These are phyloP conservation scores for Fusarium udum DNA, from an alignment of 2,329 filamentous ascomycete genomes.

Conservation along the genomic window DNA sequence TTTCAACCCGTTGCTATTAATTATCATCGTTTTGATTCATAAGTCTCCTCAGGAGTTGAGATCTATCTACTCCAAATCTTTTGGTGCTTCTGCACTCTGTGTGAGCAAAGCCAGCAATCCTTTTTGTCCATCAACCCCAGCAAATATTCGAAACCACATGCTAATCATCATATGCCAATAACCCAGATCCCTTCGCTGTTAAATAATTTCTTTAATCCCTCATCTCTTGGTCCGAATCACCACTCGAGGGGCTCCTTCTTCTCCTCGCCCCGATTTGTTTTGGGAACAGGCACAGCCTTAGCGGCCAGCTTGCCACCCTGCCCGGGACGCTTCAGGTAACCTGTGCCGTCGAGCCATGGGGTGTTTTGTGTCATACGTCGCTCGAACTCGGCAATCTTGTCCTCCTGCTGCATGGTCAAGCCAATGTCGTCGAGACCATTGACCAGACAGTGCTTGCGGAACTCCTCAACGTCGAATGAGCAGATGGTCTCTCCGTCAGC, in stretches of 20 bases:
- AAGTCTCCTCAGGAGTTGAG: conserved; percentile 23
- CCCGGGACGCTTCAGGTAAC: conserved; percentile 74
- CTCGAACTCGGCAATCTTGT: conserved; percentile 89
- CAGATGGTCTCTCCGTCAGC: conserved; percentile 77
- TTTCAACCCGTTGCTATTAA: conserved; percentile 15
- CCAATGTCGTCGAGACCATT: conserved; percentile 97
- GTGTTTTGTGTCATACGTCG: conserved; percentile 77
- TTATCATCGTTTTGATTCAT: conserved; percentile 13
- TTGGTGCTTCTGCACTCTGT: conserved; percentile 25
- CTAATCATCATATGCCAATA: conserved; percentile 36
- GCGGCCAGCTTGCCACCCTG: conserved; percentile 64
- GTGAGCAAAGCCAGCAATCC: conserved; percentile 16
- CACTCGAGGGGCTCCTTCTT: conserved; percentile 89
- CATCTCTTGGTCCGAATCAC: conserved; percentile 57
- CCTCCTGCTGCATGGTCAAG: conserved; percentile 89
- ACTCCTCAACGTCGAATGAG: conserved; percentile 88
- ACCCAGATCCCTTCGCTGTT: conserved; percentile 38
- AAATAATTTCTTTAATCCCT: conserved; percentile 26
- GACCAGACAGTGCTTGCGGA: conserved; percentile 91
- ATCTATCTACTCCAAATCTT: conserved; percentile 19
- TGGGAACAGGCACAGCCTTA: conserved; percentile 77
- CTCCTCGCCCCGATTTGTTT: conserved; percentile 87
- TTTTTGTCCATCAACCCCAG: conserved; percentile 18
- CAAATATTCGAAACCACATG: conserved; percentile 28
- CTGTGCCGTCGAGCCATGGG: conserved; percentile 90